Evolutionary conservation across 805 yeast species (phyloP), one percentile per base, ranked within the genome.

Genomic region (Wickerhamomyces chambardii): DNA sequence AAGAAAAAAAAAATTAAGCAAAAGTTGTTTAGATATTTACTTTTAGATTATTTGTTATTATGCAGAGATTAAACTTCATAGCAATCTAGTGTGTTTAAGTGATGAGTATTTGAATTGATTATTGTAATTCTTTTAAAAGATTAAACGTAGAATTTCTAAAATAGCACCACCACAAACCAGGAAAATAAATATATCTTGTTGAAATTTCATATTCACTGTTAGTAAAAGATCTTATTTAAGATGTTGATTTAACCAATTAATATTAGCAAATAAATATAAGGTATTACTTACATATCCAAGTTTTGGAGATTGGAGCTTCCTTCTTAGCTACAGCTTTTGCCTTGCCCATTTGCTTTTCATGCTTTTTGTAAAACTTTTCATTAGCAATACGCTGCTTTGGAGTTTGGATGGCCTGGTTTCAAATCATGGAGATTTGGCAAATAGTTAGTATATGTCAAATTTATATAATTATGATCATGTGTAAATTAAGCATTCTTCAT

Each of bases 301-400:
- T 54, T 51, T 62, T 77, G 33, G 86, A 71, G 31, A 81, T 52
- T 6, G 87, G 79, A 25, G 66, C 58, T 38, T 65, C 59, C 19
- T 56, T 54, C 40, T 65, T 63, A 17, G 57, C 57, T 19, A 48
- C 48, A 12, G 62, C 55, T 48, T 73, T 76, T 32, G 80, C 74
- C 63, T 80, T 80, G 37, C 96, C 96, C 65, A 73, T 78, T 55
- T 79, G 78, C 44, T 70, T 69, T 50, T 77, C 83, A 45, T 79
- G 77, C 48, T 67, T 70, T 59, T 79, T 83, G 48, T 83, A 85
- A 58, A 78, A 90, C 56, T 79, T 84, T 50, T 72, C 73, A 59
- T 89, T 89, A n/a, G 95, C 95, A 36, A 73, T 66, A 61, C 89
- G 80, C 63, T 89, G 95, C 50, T 73, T 78, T 38, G 92, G 89